phyloP scores from a whole-genome alignment of 164 flowering plant species.

The Buxus sempervirens region DNA sequence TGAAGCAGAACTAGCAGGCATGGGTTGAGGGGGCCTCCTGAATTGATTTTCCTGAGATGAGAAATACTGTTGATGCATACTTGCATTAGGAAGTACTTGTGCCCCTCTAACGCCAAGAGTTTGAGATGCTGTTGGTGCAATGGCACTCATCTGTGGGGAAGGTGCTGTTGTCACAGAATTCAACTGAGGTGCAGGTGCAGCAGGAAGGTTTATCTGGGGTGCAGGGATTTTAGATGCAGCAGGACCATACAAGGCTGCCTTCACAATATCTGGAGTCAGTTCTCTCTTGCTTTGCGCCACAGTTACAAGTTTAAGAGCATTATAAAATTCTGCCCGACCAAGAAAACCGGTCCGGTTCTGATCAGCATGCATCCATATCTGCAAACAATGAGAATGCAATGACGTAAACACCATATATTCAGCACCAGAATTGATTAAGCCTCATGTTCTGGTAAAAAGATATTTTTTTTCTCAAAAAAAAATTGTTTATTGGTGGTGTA shows the following conservation, averaged over 20 bases:
- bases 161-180: constrained; percentile 34
- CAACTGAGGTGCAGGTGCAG: constrained; percentile 37
- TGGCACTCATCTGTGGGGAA: constrained; percentile 35
- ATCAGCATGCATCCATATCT: constrained; percentile 95
- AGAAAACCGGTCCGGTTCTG: constrained; percentile 72
- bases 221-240: constrained; percentile 95
- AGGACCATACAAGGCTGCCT: constrained; percentile 82
- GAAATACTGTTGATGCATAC: constrained; percentile 37
- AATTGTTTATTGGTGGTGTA: too few relatives aligned
- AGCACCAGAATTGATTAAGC: background rate
- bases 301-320: constrained; percentile 91
- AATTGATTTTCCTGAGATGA: constrained; percentile 49
- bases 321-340: constrained; percentile 77
- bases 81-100: constrained; percentile 31
- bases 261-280: constrained; percentile 84
- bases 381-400: constrained; percentile 13
- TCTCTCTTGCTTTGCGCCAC: constrained; percentile 95
- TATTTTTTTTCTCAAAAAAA: too few relatives aligned
- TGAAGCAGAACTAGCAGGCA: constrained; percentile 35
- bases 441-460: too few relatives aligned
- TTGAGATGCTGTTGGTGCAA: constrained; percentile 41
- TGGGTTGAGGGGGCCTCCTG: constrained; percentile 49
- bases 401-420: background rate
- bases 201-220: constrained; percentile 73
- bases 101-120: constrained; percentile 56